These are phyloP conservation scores for Sclerotinia spermophila DNA, from an alignment of 2,329 filamentous ascomycete genomes.

Conservation along the genomic window DNA sequence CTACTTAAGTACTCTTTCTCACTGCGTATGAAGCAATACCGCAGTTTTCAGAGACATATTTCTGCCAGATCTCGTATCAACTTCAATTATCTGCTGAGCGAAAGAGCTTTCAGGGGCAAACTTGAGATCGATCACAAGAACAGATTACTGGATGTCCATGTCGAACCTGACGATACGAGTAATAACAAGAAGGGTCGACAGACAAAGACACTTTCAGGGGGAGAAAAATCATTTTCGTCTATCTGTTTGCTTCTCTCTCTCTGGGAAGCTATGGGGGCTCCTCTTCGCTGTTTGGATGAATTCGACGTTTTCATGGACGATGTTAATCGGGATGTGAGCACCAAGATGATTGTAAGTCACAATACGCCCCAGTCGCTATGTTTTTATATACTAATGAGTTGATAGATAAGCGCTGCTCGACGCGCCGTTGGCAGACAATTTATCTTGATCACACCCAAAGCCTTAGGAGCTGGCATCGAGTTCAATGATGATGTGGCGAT, in stretches of 20 bases:
- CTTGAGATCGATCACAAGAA: slow-evolving; percentile 72
- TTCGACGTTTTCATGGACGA: slow-evolving; percentile 99
- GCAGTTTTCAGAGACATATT: slow-evolving; percentile 77
- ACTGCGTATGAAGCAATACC: slow-evolving; percentile 72
- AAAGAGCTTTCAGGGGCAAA: slow-evolving; percentile 82
- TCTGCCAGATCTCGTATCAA: slow-evolving; percentile 80
- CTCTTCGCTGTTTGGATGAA: slow-evolving; percentile 90
- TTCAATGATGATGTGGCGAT: slow-evolving; percentile 69
- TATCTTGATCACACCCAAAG: slow-evolving; percentile 92
- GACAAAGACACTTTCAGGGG: slow-evolving; percentile 89
- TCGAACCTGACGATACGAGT: slow-evolving; percentile 68
- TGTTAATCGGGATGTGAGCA: slow-evolving; percentile 89
- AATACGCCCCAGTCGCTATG: background rate
- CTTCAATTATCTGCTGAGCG: slow-evolving; percentile 84
- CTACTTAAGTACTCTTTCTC: slow-evolving; percentile 57
- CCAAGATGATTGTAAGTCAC: slow-evolving; percentile 78
- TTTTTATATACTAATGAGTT: background rate
- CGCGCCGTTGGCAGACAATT: slow-evolving; percentile 88
- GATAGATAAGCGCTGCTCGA: slow-evolving; percentile 75
- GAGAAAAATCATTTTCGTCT: slow-evolving; percentile 96
- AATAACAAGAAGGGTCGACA: slow-evolving; percentile 68
- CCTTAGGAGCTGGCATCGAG: slow-evolving; percentile 60
- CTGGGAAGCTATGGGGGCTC: slow-evolving; percentile 98
- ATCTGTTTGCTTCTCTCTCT: slow-evolving; percentile 89
- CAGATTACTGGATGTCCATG: slow-evolving; percentile 73